Evolutionary conservation across 2,329 filamentous ascomycete genomes (phyloP).

Genomic region (Verticillium isaacii): DNA sequence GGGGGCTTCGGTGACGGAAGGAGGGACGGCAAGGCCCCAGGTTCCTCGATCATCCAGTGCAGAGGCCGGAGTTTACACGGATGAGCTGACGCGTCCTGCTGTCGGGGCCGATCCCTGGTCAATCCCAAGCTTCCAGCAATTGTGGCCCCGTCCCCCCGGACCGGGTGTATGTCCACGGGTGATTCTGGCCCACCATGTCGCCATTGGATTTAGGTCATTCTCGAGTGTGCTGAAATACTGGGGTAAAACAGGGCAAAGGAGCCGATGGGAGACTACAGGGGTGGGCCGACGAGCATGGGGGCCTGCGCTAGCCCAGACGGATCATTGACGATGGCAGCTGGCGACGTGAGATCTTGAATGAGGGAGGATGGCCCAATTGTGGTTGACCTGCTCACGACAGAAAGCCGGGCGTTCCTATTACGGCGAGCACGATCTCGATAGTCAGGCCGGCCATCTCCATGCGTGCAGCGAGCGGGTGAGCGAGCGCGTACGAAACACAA

Average conservation of each 20-base stretch:
- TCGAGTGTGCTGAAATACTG: not conserved
- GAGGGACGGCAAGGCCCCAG: not conserved
- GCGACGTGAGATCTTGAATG: not conserved
- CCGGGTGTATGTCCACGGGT: not conserved
- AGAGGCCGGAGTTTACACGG: not conserved
- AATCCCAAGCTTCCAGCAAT: not conserved
- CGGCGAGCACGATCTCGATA: not conserved
- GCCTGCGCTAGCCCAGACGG: not conserved
- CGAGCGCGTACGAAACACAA: not conserved
- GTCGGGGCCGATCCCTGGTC: not conserved
- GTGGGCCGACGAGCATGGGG: constrained; percentile 9
- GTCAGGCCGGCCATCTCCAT: not conserved
- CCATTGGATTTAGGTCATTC: not conserved
- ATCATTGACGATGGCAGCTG: not conserved
- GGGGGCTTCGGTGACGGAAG: not conserved
- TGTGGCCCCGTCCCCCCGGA: not conserved
- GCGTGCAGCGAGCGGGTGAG: not conserved
- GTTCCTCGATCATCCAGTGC: not conserved
- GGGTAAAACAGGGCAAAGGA: not conserved
- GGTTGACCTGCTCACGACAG: not conserved
- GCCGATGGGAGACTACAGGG: not conserved
- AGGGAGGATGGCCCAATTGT: not conserved
- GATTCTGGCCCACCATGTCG: not conserved
- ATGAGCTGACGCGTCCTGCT: not conserved
- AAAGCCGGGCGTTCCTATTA: not conserved